Evolutionary conservation across 768 basidiomycete species (phyloP).

Genomic region (Polyporus arcularius): DNA sequence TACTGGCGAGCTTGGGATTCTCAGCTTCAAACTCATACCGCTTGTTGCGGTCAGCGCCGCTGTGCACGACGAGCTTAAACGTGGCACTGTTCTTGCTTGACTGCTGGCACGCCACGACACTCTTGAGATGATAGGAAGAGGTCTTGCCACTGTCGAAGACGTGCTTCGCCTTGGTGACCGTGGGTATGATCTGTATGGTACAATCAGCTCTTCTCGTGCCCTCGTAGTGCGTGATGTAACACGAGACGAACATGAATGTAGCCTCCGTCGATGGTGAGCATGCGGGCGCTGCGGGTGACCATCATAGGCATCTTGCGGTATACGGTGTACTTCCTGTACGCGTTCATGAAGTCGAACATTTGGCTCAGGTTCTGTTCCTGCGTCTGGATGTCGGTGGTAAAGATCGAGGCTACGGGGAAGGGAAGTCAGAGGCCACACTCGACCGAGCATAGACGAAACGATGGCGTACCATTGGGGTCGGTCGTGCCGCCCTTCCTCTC

Average conservation of each 20-base stretch:
- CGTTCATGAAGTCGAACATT: slow-evolving; percentile 76
- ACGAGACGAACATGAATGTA: slow-evolving; percentile 75
- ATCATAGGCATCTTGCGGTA: slow-evolving; percentile 95
- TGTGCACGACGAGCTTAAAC: slow-evolving; percentile 88
- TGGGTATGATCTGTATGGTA: slow-evolving; percentile 77
- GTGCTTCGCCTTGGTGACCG: slow-evolving; percentile 71
- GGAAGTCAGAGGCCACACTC: neutral
- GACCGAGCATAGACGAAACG: too few relatives aligned
- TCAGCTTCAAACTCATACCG: slow-evolving; percentile 98
- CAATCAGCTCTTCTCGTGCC: neutral
- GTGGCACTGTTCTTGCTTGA: slow-evolving; percentile 75
- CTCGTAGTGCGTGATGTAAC: neutral
- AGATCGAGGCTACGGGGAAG: slow-evolving; percentile 73
- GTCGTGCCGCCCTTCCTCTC: slow-evolving; percentile 67
- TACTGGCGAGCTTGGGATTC: slow-evolving; percentile 75
- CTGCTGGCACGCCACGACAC: slow-evolving; percentile 82
- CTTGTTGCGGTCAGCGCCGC: slow-evolving; percentile 72
- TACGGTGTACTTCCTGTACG: slow-evolving; percentile 94
- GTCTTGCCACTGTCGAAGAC: slow-evolving; percentile 92
- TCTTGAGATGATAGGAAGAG: slow-evolving; percentile 88
- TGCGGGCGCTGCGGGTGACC: slow-evolving; percentile 86
- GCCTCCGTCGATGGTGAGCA: slow-evolving; percentile 91
- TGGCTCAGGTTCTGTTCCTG: slow-evolving; percentile 57
- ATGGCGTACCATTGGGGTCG: slow-evolving; percentile 81
- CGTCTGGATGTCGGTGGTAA: slow-evolving; percentile 65